These are phyloP conservation scores for Entomortierella lignicola DNA, from an alignment of 192 early-diverging fungal genomes.

Conservation along the genomic window DNA sequence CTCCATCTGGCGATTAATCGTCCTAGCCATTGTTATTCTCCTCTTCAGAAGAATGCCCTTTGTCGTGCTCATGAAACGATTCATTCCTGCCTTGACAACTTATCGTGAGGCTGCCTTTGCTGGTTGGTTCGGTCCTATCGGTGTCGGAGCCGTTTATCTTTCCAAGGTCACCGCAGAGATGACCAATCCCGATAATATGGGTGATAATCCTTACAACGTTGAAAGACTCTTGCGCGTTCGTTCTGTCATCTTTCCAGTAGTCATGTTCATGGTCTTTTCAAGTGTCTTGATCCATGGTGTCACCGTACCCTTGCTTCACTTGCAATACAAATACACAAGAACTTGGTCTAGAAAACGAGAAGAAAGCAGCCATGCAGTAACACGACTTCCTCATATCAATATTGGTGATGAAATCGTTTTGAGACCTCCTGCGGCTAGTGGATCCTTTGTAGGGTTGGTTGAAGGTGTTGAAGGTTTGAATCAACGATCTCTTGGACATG, in stretches of 20 bases:
- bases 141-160: conserved; percentile 64
- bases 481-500: conserved; percentile 15
- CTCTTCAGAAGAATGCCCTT: conserved; percentile 77
- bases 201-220: conserved; percentile 29
- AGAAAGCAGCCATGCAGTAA: conserved; percentile 38
- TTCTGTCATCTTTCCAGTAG: conserved; percentile 63
- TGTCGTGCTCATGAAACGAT: conserved; percentile 65
- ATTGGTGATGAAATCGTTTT: conserved; percentile 47
- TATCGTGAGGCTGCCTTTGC: conserved; percentile 81
- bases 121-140: conserved; percentile 93
- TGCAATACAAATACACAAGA: conserved; percentile 53
- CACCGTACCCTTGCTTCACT: conserved; percentile 68
- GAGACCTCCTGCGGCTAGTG: conserved; percentile 28
- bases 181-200: conserved; percentile 27
- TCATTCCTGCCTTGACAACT: conserved; percentile 74
- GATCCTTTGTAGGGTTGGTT: conserved; percentile 4
- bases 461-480: conserved; percentile 23
- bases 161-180: conserved; percentile 44
- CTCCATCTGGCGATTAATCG: conserved; percentile 70
- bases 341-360: conserved; percentile 49
- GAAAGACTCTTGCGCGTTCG: conserved; percentile 30
- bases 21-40: conserved; percentile 70
- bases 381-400: conserved; percentile 46
- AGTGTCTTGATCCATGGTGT: conserved; percentile 89
- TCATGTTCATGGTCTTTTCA: conserved; percentile 78